Evolutionary conservation across 2,329 filamentous ascomycete species (phyloP).

Genomic region (Fusarium tricinctum): DNA sequence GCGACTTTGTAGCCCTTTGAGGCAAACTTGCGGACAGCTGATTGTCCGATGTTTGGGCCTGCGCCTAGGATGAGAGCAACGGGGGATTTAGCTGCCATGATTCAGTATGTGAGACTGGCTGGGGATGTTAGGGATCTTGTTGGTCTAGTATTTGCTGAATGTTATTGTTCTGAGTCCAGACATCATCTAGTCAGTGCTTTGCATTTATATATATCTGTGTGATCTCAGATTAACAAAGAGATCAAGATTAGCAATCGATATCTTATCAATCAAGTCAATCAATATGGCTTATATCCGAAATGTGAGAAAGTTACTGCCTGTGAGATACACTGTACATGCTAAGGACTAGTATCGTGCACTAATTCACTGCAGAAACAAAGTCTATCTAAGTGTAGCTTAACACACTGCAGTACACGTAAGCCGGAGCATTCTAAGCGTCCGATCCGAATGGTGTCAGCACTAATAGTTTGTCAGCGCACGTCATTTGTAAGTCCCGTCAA

Average conservation of each 20-base stretch:
- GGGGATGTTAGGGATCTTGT: background rate
- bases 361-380: background rate
- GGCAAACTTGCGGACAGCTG: slow-evolving; percentile 44
- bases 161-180: background rate
- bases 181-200: background rate
- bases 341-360: background rate
- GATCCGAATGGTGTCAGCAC: background rate
- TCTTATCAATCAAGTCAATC: background rate
- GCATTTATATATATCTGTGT: background rate
- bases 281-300: too few relatives aligned
- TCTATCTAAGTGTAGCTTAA: background rate
- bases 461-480: background rate
- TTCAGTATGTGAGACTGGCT: too few relatives aligned
- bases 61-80: slow-evolving; percentile 48
- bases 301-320: too few relatives aligned
- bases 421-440: background rate
- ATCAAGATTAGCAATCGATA: background rate
- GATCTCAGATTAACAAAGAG: background rate
- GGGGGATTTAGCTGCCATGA: slow-evolving; percentile 20
- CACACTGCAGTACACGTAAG: background rate
- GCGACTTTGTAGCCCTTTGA: slow-evolving; percentile 47
- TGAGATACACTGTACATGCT: background rate
- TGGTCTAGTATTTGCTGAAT: background rate
- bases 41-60: slow-evolving; percentile 45
- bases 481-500: background rate